Evolutionary conservation across 768 basidiomycete species (phyloP).

Genomic region (Lactarius psammicola): DNA sequence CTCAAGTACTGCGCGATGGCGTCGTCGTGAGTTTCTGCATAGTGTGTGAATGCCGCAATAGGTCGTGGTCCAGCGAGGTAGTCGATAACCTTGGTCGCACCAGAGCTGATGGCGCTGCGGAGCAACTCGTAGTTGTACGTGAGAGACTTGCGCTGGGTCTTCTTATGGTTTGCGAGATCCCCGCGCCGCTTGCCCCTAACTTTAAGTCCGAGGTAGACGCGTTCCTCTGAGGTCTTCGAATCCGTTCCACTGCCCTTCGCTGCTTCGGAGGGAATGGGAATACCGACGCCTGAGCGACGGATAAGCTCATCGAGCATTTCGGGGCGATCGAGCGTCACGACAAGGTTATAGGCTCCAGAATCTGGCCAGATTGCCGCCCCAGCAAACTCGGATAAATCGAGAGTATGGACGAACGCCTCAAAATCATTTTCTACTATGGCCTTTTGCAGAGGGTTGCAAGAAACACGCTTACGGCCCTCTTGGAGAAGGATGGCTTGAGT

Average conservation of each 20-base stretch:
- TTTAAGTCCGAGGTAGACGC: slow-evolving; percentile 55
- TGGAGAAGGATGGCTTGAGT: background rate
- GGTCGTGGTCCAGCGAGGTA: slow-evolving; percentile 51
- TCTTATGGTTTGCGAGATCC: slow-evolving; percentile 44
- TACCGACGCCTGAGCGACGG: slow-evolving; percentile 46
- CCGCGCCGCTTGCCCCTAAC: slow-evolving; percentile 63
- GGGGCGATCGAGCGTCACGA: slow-evolving; percentile 43
- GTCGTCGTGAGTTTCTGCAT: slow-evolving; percentile 44
- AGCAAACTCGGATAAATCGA: slow-evolving; percentile 45
- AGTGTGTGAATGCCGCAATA: slow-evolving; percentile 50
- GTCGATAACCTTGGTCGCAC: slow-evolving; percentile 38
- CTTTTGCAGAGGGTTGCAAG: slow-evolving; percentile 35
- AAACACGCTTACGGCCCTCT: background rate
- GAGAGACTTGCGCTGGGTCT: background rate
- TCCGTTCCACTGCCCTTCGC: slow-evolving; percentile 35
- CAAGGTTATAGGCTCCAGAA: background rate
- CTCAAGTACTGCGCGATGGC: slow-evolving; percentile 45
- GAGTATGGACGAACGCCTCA: slow-evolving; percentile 49
- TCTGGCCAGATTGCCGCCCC: slow-evolving; percentile 32
- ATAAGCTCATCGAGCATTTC: slow-evolving; percentile 59
- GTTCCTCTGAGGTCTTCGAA: slow-evolving; percentile 38
- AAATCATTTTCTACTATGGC: slow-evolving; percentile 48
- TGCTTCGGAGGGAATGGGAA: slow-evolving; percentile 29
- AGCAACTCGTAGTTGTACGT: slow-evolving; percentile 12
- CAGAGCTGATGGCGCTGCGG: slow-evolving; percentile 3